Evolutionary conservation across 2,329 filamentous ascomycete genomes (phyloP).

Genomic region (Phoma sp.): DNA sequence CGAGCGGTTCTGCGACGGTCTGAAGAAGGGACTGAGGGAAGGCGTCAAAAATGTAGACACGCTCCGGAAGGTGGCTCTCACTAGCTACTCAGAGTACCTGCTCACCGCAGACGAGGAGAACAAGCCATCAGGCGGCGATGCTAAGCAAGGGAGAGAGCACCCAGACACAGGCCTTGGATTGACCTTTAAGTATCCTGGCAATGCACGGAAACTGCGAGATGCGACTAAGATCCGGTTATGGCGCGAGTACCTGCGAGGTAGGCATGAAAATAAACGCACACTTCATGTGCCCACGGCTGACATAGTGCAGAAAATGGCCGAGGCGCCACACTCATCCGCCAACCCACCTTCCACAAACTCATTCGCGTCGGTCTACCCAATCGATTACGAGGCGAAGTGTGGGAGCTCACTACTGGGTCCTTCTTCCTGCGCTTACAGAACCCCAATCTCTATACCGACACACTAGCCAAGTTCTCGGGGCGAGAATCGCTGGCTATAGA

Average conservation of each 20-base stretch:
- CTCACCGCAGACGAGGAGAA: constrained; percentile 59
- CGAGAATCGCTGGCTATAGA: constrained; percentile 94
- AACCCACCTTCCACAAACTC: constrained; percentile 97
- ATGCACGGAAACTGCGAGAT: constrained; percentile 91
- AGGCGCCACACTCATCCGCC: constrained; percentile 88
- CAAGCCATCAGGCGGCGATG: constrained; percentile 44
- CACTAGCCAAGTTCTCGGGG: constrained; percentile 81
- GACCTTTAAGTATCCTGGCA: constrained; percentile 92
- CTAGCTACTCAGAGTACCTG: constrained; percentile 79
- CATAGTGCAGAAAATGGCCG: constrained; percentile 77
- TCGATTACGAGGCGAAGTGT: constrained; percentile 88
- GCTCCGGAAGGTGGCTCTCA: constrained; percentile 77
- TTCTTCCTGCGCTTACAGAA: constrained; percentile 87
- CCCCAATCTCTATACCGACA: constrained; percentile 83
- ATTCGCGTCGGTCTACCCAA: constrained; percentile 96
- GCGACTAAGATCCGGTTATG: constrained; percentile 96
- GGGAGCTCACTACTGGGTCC: constrained; percentile 93
- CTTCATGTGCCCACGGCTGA: constrained; percentile 17
- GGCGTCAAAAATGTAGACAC: constrained; percentile 88
- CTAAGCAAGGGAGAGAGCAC: constrained; percentile 60
- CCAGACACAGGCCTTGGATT: constrained; percentile 95
- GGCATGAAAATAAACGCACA: constrained; percentile 39
- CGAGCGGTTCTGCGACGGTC: constrained; percentile 93
- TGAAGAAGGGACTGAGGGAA: constrained; percentile 87
- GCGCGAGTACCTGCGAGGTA: constrained; percentile 85